Evolutionary conservation across 2,329 filamentous ascomycete genomes (phyloP).

Genomic region (Nothophoma quercina): DNA sequence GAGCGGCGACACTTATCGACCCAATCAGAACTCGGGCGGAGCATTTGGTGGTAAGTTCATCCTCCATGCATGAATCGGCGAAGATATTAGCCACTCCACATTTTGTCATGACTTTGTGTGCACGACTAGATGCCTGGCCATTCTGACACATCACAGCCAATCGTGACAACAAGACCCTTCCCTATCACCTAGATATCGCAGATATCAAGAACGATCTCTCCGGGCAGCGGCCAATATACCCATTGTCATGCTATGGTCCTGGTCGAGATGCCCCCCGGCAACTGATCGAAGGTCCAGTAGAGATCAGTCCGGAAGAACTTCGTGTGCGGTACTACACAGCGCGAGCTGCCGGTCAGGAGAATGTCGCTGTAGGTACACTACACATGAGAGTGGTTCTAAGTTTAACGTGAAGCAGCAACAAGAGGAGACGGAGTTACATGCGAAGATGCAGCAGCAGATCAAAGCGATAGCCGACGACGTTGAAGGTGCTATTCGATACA

Average conservation of each 20-base stretch:
- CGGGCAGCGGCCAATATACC: slow-evolving; percentile 79
- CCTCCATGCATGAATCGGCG: no score
- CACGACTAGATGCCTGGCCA: no score
- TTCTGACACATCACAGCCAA: slow-evolving; percentile 16
- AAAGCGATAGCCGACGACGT: slow-evolving; percentile 73
- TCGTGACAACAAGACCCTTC: slow-evolving; percentile 28
- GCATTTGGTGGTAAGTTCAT: slow-evolving; percentile 54
- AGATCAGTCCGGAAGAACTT: slow-evolving; percentile 90
- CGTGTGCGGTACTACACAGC: slow-evolving; percentile 74
- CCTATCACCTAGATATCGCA: slow-evolving; percentile 39
- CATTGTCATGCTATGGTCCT: slow-evolving; percentile 85
- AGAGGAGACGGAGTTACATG: slow-evolving; percentile 68
- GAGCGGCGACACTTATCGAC: slow-evolving; percentile 43
- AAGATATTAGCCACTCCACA: no score
- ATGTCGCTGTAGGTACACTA: slow-evolving; percentile 56
- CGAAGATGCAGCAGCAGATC: slow-evolving; percentile 72
- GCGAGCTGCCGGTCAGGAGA: slow-evolving; percentile 66
- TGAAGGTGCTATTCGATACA: slow-evolving; percentile 65
- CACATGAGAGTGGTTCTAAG: not conserved
- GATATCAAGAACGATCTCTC: slow-evolving; percentile 65
- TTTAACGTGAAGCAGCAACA: slow-evolving; percentile 59
- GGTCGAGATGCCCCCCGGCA: slow-evolving; percentile 79
- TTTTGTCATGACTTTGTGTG: no score
- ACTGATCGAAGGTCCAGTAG: slow-evolving; percentile 81
- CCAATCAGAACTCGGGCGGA: slow-evolving; percentile 32